Evolutionary conservation across 2,329 filamentous ascomycete species (phyloP), one percentile per base, ranked within the genome.

Genomic region (Mycosphaerella arachidis): DNA sequence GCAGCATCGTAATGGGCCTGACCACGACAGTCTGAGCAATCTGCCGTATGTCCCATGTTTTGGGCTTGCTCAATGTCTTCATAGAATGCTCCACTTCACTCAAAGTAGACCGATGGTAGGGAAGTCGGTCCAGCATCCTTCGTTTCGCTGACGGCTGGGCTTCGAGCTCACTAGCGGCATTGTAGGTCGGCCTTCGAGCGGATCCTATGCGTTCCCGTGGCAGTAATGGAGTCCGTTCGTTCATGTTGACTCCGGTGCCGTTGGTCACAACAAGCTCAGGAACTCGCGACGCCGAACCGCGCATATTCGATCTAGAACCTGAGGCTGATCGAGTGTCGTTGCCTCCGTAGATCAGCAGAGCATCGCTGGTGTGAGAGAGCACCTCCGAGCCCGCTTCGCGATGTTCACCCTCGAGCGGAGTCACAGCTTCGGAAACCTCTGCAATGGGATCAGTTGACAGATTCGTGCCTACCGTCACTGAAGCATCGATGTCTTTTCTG

Each of bases 1-100:
- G 94, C 16, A 97, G 73, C 66, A 88, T 89, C 52, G 85, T 85
- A 18, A 84, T 77, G 0, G 92, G 91, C 43, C 85, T 81, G 10
- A 91, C 74, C 2, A 95, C 75, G 0, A 81, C 82, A 48, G 83
- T 82, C 43, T 84, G 74, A 81, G 86, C 88, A 6, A 96, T 79
- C 0, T 82, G 77, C 65, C 81, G 82, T 58, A 79, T 80, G 72
- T 93, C 81, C 90, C 92, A 97, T 24, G 79, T 80, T 65, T 88
- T 89, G 0, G 89, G 88, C 67, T 86, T 85, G 3, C 37, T 37
- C 29, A 64, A 80, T 72, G 6, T 83, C 60, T 16, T 72, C 67
- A 68, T 73, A 71, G 33, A 40, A 56, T 50, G 62, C 52, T 55
- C 61, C 59, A 48, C 48, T 46, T 18, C 60, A 33, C 27, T 62